A percentile compares a stretch with the other conserved stretches of the same genome.
Conservation (phyloP, 2,329 filamentous ascomycete genomes). For the Paracoccidioides brasiliensis region DNA sequence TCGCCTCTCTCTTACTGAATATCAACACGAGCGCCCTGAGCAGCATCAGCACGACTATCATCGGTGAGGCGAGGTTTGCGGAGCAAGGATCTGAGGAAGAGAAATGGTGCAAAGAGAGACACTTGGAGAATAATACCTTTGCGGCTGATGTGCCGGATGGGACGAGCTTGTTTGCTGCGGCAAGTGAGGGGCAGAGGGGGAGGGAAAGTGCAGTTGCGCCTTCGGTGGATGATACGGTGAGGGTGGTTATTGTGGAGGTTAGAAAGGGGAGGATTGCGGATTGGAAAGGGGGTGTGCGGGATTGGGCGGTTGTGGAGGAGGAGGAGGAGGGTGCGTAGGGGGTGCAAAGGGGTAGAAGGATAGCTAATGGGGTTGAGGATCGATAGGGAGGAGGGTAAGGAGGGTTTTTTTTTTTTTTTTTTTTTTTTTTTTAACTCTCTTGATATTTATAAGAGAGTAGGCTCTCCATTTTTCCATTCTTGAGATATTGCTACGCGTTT, state of each 20-base stretch:
- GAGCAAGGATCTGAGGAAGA: slow-evolving; percentile 67
- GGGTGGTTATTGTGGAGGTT: slow-evolving; percentile 76
- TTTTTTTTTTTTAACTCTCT: too few species aligned
- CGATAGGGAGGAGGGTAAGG: background rate
- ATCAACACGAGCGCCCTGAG: slow-evolving; percentile 81
- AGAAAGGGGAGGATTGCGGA: slow-evolving; percentile 78
- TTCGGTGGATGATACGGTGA: slow-evolving; percentile 52
- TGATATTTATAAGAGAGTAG: background rate
- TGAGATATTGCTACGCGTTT: too few species aligned
- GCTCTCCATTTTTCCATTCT: background rate
- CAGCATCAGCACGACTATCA: slow-evolving; percentile 85
- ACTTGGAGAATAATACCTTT: slow-evolving; percentile 88
- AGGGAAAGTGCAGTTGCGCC: slow-evolving; percentile 48
- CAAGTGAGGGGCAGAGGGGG: slow-evolving; percentile 15
- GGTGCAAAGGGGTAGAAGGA: background rate
- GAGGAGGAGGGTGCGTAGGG: slow-evolving; percentile 12
- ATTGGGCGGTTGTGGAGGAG: slow-evolving; percentile 45
- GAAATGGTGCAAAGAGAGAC: slow-evolving; percentile 64
- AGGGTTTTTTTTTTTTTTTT: too few species aligned
- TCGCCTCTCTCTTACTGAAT: slow-evolving; percentile 74
- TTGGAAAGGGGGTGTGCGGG: slow-evolving; percentile 86
- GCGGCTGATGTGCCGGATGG: slow-evolving; percentile 41
- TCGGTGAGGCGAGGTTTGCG: slow-evolving; percentile 68
- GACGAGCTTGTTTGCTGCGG: slow-evolving; percentile 30
- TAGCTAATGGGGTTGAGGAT: background rate